Base-by-base conservation (phyloP, 2,329 filamentous ascomycete species). In the Fusarium caatingaense region DNA sequence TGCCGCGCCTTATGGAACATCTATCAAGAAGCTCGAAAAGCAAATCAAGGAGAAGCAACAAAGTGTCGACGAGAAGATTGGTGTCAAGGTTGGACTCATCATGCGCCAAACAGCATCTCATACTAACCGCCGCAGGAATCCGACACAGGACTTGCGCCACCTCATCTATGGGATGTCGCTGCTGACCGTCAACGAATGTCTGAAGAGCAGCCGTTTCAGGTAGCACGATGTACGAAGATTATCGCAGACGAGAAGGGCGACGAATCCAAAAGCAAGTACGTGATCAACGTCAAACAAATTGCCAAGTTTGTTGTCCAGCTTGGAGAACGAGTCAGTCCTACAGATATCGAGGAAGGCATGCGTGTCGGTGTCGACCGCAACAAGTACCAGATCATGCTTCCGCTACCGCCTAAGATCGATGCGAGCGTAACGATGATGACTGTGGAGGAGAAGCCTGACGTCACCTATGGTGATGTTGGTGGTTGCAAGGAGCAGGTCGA, bases 351-450 rank as follows among this genome's bases (percentile, higher is more conserved):
- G 79, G 96, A 99, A 82, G 96, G 96, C 71, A 99, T 99, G 96
- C 91, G 96, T 74, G 96, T 99, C 67, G 96, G 94, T 82, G 96
- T 99, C 79, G 96, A 99, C 82, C 89, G 96, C 61, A 98, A 97
- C 86, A 99, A 99, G 86, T 99, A 99, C 83, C 96, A 99, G 83
- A 99, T 99, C 77, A 90, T 99, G 81, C 87, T 99, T 49, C 96
- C 96, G 37, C 85, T 99, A 57, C 96, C 96, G 45, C 96, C 96
- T 37, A 99, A 98, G 87, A 99, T 99, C 84, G 96, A 99, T 78
- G 95, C 96, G 56, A 97, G 93, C 74, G 96, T 99, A 73, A 99
- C 96, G 41, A 99, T 99, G 96, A 99, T 99, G 96, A 98, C 96
- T 53, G 96, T 99, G 71, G 96, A 99, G 85, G 96, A 99, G 84